Evolutionary conservation across 139 green algal genomes (phyloP), one percentile per base, ranked within the genome.

Genomic region (Bryopsis sp.): DNA sequence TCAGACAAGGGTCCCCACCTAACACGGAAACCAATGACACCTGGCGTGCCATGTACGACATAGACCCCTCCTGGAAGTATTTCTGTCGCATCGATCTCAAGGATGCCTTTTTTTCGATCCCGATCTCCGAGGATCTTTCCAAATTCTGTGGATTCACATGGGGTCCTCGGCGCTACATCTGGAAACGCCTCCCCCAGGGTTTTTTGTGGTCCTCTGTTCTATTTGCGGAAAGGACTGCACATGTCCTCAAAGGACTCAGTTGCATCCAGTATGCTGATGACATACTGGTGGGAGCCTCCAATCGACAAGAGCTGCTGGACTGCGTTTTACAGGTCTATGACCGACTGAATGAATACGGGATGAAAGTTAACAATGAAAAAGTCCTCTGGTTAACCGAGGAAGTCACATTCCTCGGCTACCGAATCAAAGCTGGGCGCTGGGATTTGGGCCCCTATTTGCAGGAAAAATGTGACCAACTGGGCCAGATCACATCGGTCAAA

Each of bases 21-120:
- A 36, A 36, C 48, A 54, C 28, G n/a, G 24, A 11, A 34, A 35
- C 48, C 8, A 36, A 57, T 11, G 62, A 69, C 37, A 36, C 54
- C 15, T 69, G 62, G 62, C 15, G 62, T 6, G n/a, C 26, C 3
- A 8, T 69, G 22, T 69, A 36, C 35, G 26, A 57, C 24, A 19
- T 69, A 28, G 4, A 69, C 3, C 62, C 62, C 15, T 35, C 24
- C 3, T 69, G 62, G 62, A 35, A 38, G n/a, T 69, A 24, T 8
- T 69, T 37, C 62, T 28, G 7, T 4, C 35, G 54, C 6, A 32
- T 69, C 5, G 62, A 69, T 35, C 37, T 69, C 19, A 69, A 69
- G 62, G 62, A 69, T 36, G 62, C 35, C 38, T 69, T 69, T 35
- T 69, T 69, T 38, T 35, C 8, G 5, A 29, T 69, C 35, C 62